Base-by-base conservation (phyloP, 1,284 basidiomycete genomes). In the Schizophyllum commune region DNA sequence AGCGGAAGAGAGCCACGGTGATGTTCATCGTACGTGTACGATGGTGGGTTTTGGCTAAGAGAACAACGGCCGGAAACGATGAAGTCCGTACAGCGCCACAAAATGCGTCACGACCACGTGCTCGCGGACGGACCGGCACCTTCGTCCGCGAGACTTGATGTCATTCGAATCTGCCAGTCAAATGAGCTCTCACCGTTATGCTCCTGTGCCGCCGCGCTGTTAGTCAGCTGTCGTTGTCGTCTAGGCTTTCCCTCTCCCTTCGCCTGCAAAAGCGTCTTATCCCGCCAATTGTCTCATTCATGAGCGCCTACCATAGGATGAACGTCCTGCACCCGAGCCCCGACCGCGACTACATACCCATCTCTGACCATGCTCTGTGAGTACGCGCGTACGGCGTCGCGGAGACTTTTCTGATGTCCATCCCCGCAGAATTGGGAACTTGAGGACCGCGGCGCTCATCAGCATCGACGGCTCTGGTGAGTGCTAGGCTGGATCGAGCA, bases 391-490 rank as follows among this genome's bases (percentile, higher is more conserved):
- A 21, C 56, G 19, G 5, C n/a, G 47, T 32, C 33, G 57, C 63
- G 60, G 63, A 55, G 39, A 63, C 22, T 62, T 59, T 57, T 59
- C 47, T 55, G 58, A 27, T 61, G 47, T 34, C 62, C 52, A 9
- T 34, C 19, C 52, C 32, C 62, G 52, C 66, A 91, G 89, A 53
- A 92, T 92, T 64, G 90, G 90, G 6, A 92, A 92, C 70, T 73
- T 92, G 65, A 82, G 86, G 60, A 92, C 90, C 0, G 90, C 90
- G 58, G 90, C 91, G n/a, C 72, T 92, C 62, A 79, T 92, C 70
- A 90, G 88, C 75, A 77, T 86, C 53, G 89, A 91, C 72, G 89
- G 89, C 27, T 91, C 88, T n/a, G 81, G 89, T 91, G 66, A 73
- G 84, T 72, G 8, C 15, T 19, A 13, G 52, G 27, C 20, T 5